Conservation (phyloP, 257 asterid species). For the Forsythia viridissima region DNA sequence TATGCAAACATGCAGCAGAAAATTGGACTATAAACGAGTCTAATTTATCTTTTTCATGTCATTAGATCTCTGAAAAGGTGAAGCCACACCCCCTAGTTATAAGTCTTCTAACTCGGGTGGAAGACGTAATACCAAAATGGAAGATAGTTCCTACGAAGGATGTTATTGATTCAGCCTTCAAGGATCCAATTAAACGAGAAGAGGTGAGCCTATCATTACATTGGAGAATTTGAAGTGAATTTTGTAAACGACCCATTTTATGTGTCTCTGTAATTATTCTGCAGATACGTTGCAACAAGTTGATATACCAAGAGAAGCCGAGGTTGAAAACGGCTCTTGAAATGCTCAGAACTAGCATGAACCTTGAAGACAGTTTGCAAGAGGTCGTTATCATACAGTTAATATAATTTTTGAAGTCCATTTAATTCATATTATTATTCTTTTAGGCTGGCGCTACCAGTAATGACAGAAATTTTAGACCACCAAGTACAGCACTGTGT, state of each 20-base stretch:
- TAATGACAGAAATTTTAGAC: too few species aligned
- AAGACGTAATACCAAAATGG: conserved; percentile 87
- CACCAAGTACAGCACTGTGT: too few species aligned
- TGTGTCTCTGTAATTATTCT: neutral
- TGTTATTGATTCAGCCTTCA: conserved; percentile 84
- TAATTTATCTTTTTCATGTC: neutral
- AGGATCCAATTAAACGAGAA: conserved; percentile 74
- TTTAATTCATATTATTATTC: too few species aligned
- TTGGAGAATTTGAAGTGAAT: neutral
- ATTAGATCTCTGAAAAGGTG: conserved; percentile 80
- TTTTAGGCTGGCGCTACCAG: too few species aligned
- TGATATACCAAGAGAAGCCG: conserved; percentile 87
- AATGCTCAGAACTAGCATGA: conserved; percentile 94
- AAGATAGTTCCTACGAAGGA: conserved; percentile 90
- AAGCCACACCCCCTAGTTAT: conserved; percentile 86
- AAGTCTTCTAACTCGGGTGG: conserved; percentile 68
- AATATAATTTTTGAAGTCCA: too few species aligned
- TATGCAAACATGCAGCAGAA: neutral
- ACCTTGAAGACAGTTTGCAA: conserved; percentile 73
- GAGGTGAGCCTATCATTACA: conserved; percentile 43
- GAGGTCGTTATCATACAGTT: conserved; percentile 53
- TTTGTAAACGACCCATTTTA: neutral
- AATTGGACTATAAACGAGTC: neutral
- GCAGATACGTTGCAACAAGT: conserved; percentile 75
- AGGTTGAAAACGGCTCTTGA: conserved; percentile 91